Evolutionary conservation across 805 yeast species (phyloP).

Genomic region (Grigorovia yakushimaensis): DNA sequence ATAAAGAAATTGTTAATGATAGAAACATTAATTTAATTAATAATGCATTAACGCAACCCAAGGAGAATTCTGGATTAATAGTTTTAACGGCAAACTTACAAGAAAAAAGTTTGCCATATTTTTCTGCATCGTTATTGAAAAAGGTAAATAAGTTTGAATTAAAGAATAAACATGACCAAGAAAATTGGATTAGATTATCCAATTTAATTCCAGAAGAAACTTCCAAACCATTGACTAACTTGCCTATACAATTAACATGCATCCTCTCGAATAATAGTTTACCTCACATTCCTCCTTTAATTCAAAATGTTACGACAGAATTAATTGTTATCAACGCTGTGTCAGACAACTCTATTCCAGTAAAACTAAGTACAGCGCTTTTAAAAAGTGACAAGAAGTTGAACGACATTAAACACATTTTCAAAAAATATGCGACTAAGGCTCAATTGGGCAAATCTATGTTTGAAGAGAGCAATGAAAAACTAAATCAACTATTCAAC

Average conservation of each 20-base stretch:
- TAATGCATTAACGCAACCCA: constrained; percentile 1
- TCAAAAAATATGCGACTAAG: constrained; percentile 9
- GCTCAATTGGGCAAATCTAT: constrained; percentile 9
- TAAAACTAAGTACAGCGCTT: constrained; percentile 30
- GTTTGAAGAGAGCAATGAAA: constrained; percentile 15
- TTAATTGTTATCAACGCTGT: constrained; percentile 28
- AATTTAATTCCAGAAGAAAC: constrained; percentile 24
- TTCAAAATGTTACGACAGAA: constrained; percentile 23
- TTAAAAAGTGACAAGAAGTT: constrained; percentile 19
- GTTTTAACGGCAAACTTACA: constrained; percentile 26
- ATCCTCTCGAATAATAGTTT: constrained; percentile 25
- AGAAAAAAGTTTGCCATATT: constrained; percentile 30
- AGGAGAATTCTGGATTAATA: constrained; percentile 23
- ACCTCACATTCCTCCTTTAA: constrained; percentile 24
- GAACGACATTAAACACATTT: constrained; percentile 16
- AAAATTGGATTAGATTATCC: constrained; percentile 26
- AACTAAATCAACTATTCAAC: constrained; percentile 22
- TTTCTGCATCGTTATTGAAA: constrained; percentile 30
- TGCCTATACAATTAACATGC: constrained; percentile 27
- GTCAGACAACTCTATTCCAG: constrained; percentile 33
- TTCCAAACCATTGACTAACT: constrained; percentile 16
- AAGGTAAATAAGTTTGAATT: constrained; percentile 30
- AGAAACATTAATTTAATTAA: not conserved
- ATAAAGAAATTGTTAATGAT: not conserved
- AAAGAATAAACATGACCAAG: constrained; percentile 28